Conservation (phyloP, 495 filamentous ascomycete genomes). For the Penicillium pancosmium region DNA sequence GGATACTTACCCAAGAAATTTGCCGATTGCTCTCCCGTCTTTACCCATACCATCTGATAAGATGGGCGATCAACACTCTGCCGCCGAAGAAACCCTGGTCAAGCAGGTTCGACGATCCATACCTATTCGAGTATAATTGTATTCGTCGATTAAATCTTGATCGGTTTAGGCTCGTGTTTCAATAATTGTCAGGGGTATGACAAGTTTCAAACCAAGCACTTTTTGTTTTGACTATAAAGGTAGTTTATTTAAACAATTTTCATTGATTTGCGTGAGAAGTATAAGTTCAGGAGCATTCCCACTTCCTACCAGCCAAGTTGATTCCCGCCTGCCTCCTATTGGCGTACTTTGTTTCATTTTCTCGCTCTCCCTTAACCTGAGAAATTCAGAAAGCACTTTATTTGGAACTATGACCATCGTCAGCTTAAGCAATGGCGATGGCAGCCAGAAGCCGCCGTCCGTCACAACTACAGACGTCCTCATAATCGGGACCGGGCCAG, state of each 20-base stretch:
- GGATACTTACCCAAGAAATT: background rate
- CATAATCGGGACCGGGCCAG: slow-evolving; percentile 60
- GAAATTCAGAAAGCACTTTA: background rate
- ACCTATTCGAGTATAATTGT: slow-evolving; percentile 1
- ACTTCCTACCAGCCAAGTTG: background rate
- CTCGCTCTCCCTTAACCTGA: background rate
- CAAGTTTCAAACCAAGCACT: background rate
- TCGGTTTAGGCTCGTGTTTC: slow-evolving; percentile 12
- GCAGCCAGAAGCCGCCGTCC: background rate
- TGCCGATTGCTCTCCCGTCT: slow-evolving; percentile 9
- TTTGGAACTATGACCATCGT: slow-evolving; percentile 15
- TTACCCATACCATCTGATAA: slow-evolving; percentile 17
- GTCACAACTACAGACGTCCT: slow-evolving; percentile 43
- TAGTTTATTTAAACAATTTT: background rate
- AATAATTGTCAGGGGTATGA: background rate
- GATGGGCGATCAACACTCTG: slow-evolving; percentile 17
- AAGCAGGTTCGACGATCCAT: background rate
- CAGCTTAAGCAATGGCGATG: slow-evolving; percentile 11
- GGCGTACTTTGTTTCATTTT: background rate
- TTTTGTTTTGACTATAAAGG: background rate
- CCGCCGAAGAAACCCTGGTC: slow-evolving; percentile 16
- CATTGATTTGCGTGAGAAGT: background rate
- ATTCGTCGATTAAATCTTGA: slow-evolving; percentile 6
- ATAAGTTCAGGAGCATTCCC: background rate
- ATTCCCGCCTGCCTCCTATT: background rate